Base-by-base conservation (phyloP, 2,329 filamentous ascomycete genomes). In the Samsoniella hepiali region DNA sequence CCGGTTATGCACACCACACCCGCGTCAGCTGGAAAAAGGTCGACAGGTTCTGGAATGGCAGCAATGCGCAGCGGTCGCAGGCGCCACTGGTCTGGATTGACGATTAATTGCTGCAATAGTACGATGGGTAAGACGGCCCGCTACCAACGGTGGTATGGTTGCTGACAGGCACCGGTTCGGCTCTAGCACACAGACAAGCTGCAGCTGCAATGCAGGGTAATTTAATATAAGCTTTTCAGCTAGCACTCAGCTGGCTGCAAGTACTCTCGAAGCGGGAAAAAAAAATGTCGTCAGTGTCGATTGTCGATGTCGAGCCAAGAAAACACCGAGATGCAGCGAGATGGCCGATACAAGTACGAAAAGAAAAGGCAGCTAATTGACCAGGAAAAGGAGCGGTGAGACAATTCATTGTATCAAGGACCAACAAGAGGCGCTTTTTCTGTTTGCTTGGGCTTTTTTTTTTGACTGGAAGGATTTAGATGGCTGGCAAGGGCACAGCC, bases 171-270 rank as follows among this genome's bases (percentile, higher is more conserved):
- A 45, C 55, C 42, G 40, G 22, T 22, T 22, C 42, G 32, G 55
- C 22, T 22, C 22, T 22, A 22, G 31, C 53, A 38, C 31, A 49
- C 42, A 11, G n/a, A 22, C 42, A 45, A 31, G 27, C 3, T 31
- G 47, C 47, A 22, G 22, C 22, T 22, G 22, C 22, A 22, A 22
- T 50, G 47, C 27, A 50, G 13, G 13, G 38, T 15, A 11, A 58
- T 38, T 49, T 49, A 49, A 58, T 55, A 47, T 47, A 58, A 49
- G 56, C 31, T 36, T 45, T 49, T 58, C 57, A 51, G 57, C 57
- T 59, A 50, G 31, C 15, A 29, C 57, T 59, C 57, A 59, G 57
- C 57, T 59, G 17, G 32, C 57, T 59, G 57, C 45, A 51, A n/a
- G 22, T 22, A 22, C 22, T 22, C 22, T 22, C 22, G 22, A 22